Evolutionary conservation across 2,329 filamentous ascomycete genomes (phyloP), one percentile per base, ranked within the genome.

Genomic region (Mollisiaceae sp.): DNA sequence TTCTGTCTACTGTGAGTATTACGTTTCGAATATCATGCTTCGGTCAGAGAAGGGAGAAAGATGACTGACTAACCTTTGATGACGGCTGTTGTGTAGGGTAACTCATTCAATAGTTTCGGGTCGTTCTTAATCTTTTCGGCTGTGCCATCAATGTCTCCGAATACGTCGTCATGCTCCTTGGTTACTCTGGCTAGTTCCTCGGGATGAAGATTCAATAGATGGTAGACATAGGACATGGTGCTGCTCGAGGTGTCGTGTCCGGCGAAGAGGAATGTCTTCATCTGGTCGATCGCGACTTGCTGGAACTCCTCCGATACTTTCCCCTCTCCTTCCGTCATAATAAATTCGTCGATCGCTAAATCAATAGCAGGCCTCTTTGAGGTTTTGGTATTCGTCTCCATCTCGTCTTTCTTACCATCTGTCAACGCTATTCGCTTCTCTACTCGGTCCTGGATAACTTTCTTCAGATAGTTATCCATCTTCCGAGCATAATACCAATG

Each of bases 261-360:
- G 18, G 67, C 68, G 27, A 70, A 70, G 14, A 70, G 55, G 52
- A 70, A 70, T 0, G 63, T 67, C 45, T 67, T 67, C 57, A 70
- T 64, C 32, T 70, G 65, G 56, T 66, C 65, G n/a, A 69, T 65
- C 4, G 62, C 60, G 11, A 58, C 41, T 39, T 63, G 57, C 35
- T 59, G 41, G 52, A 70, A 66, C 39, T 63, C 38, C 11, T 60
- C 41, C 2, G 39, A 59, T 9, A 65, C 39, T n/a, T 64, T 61
- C 2, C 65, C 63, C 8, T 59, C 59, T 20, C 58, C 36, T n/a
- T 59, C 56, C 9, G 62, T 32, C 12, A 45, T 15, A 14, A 64
- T 38, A 20, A 58, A 66, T n/a, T 65, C 61, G 11, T 68, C 63
- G 18, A 70, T 59, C 9, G 67, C 66, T 9, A 70, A 47, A 47